Conservation (phyloP, 1,139 yeast species). For the Kodamaea fungicola region DNA sequence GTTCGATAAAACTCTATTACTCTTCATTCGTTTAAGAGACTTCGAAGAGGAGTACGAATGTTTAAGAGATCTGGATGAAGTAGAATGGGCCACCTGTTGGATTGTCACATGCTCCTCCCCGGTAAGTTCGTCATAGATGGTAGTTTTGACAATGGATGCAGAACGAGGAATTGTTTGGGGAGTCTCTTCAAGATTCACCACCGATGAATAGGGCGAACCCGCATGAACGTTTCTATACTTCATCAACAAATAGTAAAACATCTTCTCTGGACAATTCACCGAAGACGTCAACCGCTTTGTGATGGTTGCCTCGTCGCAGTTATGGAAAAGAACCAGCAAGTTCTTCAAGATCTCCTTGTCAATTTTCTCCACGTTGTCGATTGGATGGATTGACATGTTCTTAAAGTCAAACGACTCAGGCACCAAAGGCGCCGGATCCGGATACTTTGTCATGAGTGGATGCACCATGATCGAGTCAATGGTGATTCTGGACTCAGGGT, state of each 20-base stretch:
- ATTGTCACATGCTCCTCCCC: slow-evolving; percentile 26
- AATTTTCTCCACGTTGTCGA: slow-evolving; percentile 54
- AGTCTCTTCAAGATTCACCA: slow-evolving; percentile 9
- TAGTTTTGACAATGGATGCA: slow-evolving; percentile 46
- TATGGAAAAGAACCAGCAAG: slow-evolving; percentile 87
- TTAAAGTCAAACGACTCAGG: slow-evolving; percentile 23
- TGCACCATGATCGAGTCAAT: slow-evolving; percentile 72
- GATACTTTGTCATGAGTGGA: slow-evolving; percentile 77
- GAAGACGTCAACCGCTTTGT: slow-evolving; percentile 56
- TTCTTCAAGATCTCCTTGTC: slow-evolving; percentile 83
- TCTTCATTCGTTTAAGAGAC: slow-evolving; percentile 7
- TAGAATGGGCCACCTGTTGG: slow-evolving; percentile 17
- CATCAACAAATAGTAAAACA: slow-evolving; percentile 78
- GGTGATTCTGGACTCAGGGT: slow-evolving; percentile 74
- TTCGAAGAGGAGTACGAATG: slow-evolving; percentile 18
- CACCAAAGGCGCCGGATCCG: slow-evolving; percentile 27
- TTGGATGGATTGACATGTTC: slow-evolving; percentile 41
- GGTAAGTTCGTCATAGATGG: slow-evolving; percentile 25
- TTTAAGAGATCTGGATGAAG: slow-evolving; percentile 1
- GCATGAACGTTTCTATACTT: slow-evolving; percentile 80
- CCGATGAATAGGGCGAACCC: slow-evolving; percentile 12
- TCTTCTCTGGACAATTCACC: slow-evolving; percentile 76
- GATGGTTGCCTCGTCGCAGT: slow-evolving; percentile 63
- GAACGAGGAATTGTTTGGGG: slow-evolving; percentile 35
- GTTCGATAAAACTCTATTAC: slow-evolving; percentile 23